These are phyloP conservation scores for Gastrolobium villosum DNA, from an alignment of 306 rosid species.

Conservation along the genomic window DNA sequence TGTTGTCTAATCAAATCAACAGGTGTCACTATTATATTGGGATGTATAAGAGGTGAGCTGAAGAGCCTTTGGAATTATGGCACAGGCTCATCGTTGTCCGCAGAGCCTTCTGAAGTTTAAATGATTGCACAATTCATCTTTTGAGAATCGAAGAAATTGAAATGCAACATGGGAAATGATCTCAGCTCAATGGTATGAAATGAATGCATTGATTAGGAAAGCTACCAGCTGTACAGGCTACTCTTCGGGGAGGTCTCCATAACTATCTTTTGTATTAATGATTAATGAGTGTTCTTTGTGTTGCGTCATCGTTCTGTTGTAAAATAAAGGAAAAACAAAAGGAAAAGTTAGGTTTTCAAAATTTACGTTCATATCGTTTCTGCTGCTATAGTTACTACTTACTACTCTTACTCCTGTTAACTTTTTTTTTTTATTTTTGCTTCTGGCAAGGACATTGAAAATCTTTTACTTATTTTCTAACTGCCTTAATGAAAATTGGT, in stretches of 20 bases:
- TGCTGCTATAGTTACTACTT: not conserved
- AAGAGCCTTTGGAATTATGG: constrained; percentile 84
- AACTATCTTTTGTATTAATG: constrained; percentile 32
- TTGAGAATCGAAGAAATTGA: constrained; percentile 39
- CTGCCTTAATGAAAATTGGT: not conserved
- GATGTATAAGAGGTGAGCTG: constrained; percentile 75
- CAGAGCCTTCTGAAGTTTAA: constrained; percentile 55
- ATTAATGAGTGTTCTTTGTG: not conserved
- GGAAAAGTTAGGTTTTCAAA: constrained; percentile 2
- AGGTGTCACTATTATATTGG: constrained; percentile 76
- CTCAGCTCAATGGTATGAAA: constrained; percentile 23
- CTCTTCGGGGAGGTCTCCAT: constrained; percentile 7
- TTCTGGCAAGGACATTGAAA: not conserved
- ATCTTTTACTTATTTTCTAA: not conserved
- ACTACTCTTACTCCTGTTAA: too few species aligned
- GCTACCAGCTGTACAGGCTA: constrained; percentile 41
- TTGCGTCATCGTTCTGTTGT: constrained; percentile 44
- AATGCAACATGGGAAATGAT: constrained; percentile 27
- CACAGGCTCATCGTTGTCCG: constrained; percentile 46
- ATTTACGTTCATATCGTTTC: not conserved
- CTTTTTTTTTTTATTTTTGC: not conserved
- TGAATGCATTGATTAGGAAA: constrained; percentile 25
- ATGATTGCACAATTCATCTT: not conserved
- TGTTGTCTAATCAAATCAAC: constrained; percentile 50
- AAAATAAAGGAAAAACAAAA: constrained; percentile 33